Evolutionary conservation across 768 basidiomycete species (phyloP), one percentile per base, ranked within the genome.

Genomic region (Sistotremastrum suecicum): DNA sequence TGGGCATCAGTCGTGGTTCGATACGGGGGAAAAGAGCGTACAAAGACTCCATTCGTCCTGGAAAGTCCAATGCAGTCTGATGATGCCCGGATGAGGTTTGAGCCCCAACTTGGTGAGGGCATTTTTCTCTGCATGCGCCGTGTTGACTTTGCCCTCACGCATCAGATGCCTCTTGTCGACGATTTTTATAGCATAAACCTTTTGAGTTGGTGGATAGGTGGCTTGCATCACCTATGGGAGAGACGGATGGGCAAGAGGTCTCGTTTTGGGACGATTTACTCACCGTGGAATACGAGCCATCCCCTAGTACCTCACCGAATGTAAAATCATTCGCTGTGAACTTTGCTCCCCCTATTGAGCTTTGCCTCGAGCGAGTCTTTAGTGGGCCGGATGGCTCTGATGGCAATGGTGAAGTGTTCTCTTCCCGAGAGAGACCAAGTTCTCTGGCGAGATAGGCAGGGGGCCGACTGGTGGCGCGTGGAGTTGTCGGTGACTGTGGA

Each of bases 11-110:
- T 35, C 5, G 1, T 28, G 11, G 20, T 5, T 4, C 38, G 39
- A n/a, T 42, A 8, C 9, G 38, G 5, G 11, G 1, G 37, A 5
- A 39, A 38, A 30, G 28, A 39, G 74, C 84, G 60, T 60, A 90
- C 88, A 94, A 37, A 94, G 65, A 51, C 80, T 79, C 68, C 74
- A 78, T 20, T 79, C 72, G 56, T 92, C 89, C 53, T 90, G 87
- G 55, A 92, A 91, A 1, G 86, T 79, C 65, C 78, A 87, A 52
- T 80, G 80, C 31, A 92, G 65, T 42, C 77, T 76, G 7, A 92
- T 75, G 44, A 94, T 75, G 1, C 88, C 88, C 4, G 84, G 83
- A 62, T 91, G 87, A 3, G 75, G 72, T 3, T 72, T 69, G 8
- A 42, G 43, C 10, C 68, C 68, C 12, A 86, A 67, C 9, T 70